Evolutionary conservation across 176 grass and related monocot species (phyloP).

Genomic region (Urochloa ruziziensis): DNA sequence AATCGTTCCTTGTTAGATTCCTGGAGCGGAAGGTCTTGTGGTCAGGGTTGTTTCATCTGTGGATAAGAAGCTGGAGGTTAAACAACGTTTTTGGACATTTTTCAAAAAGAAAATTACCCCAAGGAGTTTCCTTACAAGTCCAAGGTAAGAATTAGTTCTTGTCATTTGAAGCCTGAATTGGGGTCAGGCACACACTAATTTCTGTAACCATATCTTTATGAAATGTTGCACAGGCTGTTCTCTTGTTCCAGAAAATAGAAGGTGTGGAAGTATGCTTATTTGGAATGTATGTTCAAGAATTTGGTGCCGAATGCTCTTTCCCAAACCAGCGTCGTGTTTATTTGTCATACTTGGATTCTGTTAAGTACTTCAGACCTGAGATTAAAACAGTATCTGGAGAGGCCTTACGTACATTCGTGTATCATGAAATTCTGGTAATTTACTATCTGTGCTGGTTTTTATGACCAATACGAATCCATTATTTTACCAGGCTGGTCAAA

Average conservation of each 20-base stretch:
- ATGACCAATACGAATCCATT: constrained; percentile 18
- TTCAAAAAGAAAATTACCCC: constrained; percentile 96
- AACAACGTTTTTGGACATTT: constrained; percentile 96
- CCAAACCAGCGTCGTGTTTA: constrained; percentile 94
- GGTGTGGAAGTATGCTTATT: constrained; percentile 99
- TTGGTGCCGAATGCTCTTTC: constrained; percentile 84
- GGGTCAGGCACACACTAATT: neutral
- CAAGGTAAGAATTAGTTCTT: constrained; percentile 58
- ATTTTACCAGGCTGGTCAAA: constrained; percentile 16
- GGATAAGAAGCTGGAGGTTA: constrained; percentile 99
- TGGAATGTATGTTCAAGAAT: constrained; percentile 99
- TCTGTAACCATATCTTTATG: neutral
- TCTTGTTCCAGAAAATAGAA: constrained; percentile 99
- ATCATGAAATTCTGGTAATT: constrained; percentile 98
- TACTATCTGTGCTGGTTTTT: neutral
- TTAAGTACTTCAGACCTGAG: constrained; percentile 98
- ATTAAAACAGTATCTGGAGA: constrained; percentile 79
- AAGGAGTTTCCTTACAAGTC: constrained; percentile 97
- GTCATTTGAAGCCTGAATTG: constrained; percentile 28
- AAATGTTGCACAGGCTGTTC: constrained; percentile 76
- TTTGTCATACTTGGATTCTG: constrained; percentile 99
- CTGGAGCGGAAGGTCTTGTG: constrained; percentile 94
- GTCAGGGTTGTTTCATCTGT: constrained; percentile 99
- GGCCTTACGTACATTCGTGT: constrained; percentile 87
- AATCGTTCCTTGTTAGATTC: constrained; percentile 54